Evolutionary conservation across 2,329 filamentous ascomycete genomes (phyloP).

Genomic region (Calonectria fujianensis): DNA sequence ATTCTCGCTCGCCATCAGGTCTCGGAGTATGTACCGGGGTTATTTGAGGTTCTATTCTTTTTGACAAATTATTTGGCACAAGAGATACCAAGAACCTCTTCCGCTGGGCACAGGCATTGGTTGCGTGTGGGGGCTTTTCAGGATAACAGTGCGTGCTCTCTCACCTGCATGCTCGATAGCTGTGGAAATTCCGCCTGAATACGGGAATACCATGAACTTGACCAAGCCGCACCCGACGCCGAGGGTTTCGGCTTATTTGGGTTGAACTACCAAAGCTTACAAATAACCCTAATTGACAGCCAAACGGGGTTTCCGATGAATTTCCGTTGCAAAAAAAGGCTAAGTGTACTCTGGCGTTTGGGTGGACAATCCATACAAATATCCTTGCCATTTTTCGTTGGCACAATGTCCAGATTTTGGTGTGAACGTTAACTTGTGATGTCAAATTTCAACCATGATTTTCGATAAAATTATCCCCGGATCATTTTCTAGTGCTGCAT

Average conservation of each 20-base stretch:
- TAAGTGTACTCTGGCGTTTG: neutral
- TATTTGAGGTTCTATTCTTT: no score
- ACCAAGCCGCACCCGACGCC: neutral
- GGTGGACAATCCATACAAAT: neutral
- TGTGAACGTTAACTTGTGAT: neutral
- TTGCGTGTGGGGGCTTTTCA: neutral
- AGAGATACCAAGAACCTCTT: neutral
- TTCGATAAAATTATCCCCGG: neutral
- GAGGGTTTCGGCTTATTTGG: neutral
- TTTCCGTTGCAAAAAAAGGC: neutral
- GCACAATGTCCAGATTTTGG: neutral
- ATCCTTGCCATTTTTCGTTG: neutral
- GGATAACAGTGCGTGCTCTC: neutral
- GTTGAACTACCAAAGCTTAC: neutral
- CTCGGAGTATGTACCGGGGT: neutral
- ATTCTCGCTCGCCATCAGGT: neutral
- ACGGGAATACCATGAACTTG: neutral
- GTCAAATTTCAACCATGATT: neutral
- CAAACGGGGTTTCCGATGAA: conserved; percentile 5
- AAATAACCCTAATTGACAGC: neutral
- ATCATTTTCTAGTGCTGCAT: neutral
- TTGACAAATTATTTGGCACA: neutral
- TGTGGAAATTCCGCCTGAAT: neutral
- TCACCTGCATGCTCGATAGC: neutral
- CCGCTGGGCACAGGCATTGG: neutral